Evolutionary conservation across 305 asterid genomes (phyloP).

Genomic region (Striga hermonthica): DNA sequence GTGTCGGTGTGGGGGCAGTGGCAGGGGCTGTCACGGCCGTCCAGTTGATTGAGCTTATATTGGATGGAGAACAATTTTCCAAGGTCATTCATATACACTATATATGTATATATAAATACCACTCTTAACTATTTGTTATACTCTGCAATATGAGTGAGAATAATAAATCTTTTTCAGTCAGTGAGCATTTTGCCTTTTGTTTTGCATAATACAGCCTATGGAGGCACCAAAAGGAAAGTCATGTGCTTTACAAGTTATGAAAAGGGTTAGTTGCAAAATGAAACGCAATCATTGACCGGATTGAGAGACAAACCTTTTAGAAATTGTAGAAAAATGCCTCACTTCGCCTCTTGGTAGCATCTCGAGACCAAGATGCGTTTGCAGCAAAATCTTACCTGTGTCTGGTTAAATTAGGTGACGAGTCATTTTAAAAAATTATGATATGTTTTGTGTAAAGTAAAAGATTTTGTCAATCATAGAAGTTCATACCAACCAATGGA

Average conservation of each 20-base stretch:
- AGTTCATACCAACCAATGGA: no score
- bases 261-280: background rate
- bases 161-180: background rate
- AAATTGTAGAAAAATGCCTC: no score
- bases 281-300: no score
- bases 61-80: slow-evolving; percentile 84
- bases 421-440: no score
- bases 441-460: no score
- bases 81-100: slow-evolving; percentile 52
- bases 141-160: slow-evolving; percentile 24
- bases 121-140: slow-evolving; percentile 31
- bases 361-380: background rate
- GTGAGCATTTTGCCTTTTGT: slow-evolving; percentile 21
- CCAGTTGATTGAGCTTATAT: slow-evolving; percentile 70
- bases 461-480: no score
- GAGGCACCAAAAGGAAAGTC: slow-evolving; percentile 16
- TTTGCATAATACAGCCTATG: background rate
- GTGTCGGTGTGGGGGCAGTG: slow-evolving; percentile 84
- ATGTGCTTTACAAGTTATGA: background rate
- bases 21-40: slow-evolving; percentile 82
- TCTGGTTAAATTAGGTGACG: background rate
- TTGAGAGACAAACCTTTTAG: no score
- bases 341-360: background rate
- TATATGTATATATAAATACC: no score
- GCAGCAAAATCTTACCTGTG: background rate